phyloP scores from a whole-genome alignment of 176 grass and related monocot genomes.

The Pharus latifolius region DNA sequence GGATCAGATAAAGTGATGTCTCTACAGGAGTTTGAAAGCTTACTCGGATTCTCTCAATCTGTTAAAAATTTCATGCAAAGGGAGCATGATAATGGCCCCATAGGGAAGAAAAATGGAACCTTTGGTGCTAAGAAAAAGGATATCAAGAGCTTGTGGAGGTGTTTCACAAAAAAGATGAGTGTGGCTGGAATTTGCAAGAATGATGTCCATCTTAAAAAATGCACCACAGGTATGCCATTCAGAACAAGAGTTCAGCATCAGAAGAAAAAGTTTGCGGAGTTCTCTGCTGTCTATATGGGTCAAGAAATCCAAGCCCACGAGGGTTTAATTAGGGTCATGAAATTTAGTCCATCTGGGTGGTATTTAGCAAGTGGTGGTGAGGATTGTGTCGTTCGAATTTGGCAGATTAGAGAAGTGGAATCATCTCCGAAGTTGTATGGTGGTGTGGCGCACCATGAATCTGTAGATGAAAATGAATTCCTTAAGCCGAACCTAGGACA shows the following conservation, averaged over 20 bases:
- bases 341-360: slow-evolving; percentile 76
- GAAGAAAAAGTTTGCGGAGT: slow-evolving; percentile 59
- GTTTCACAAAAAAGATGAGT: slow-evolving; percentile 33
- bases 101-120: not conserved
- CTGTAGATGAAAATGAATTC: slow-evolving; percentile 28
- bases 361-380: slow-evolving; percentile 87
- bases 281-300: slow-evolving; percentile 63
- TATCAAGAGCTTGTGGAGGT: slow-evolving; percentile 51
- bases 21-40: slow-evolving; percentile 47
- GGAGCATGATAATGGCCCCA: not conserved
- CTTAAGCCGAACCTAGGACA: slow-evolving; percentile 28
- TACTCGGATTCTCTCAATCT: slow-evolving; percentile 41
- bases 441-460: slow-evolving; percentile 16
- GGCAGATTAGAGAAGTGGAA: slow-evolving; percentile 76
- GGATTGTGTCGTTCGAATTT: slow-evolving; percentile 61
- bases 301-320: slow-evolving; percentile 93
- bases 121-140: slow-evolving; percentile 26
- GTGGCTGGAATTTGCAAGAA: slow-evolving; percentile 27
- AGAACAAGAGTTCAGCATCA: slow-evolving; percentile 48
- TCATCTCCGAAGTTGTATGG: slow-evolving; percentile 25
- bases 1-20: slow-evolving; percentile 54
- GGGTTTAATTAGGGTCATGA: slow-evolving; percentile 68
- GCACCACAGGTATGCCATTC: slow-evolving; percentile 12
- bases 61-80: slow-evolving; percentile 29
- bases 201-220: slow-evolving; percentile 38